Evolutionary conservation across 2,329 filamentous ascomycete genomes (phyloP), one percentile per base, ranked within the genome.

Genomic region (Lomentospora prolificans): DNA sequence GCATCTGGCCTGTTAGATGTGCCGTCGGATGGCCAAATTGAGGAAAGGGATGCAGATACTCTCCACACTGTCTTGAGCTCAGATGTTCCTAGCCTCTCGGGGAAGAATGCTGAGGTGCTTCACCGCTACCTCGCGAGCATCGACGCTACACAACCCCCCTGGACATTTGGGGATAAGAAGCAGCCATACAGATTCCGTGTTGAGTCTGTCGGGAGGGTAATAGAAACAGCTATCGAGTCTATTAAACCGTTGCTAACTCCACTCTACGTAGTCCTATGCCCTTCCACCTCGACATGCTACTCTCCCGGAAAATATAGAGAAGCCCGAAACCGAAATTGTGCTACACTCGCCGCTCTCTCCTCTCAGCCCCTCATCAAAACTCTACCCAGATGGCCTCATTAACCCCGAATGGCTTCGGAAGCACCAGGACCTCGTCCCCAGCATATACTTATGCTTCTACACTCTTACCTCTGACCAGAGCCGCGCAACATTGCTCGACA

Each of bases 321-420:
- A 70, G 3, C 71, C 77, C 55, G 68, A 71, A 36, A 67, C 74
- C 24, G 70, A 75, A 17, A 72, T 77, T 58, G 74, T 84, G n/a
- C 73, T 96, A 3, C 92, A 97, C 69, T 97, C 94, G 10, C 89
- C 91, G 1, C 84, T 96, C 61, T 97, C 94, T 2, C 94, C 92
- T 1, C 77, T 97, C 28, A 94, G 88, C 39, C 90, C 91, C 3
- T 80, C 79, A 6, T 96, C 92, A 6, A 76, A 83, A 2, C 78
- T 95, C 2, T 97, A 94, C 66, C 91, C 92, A 6, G 94, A 97
- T 70, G 94, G 92, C 3, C 75, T 96, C 57, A 83, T 96, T 67
- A 84, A 90, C 58, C 79, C 85, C 19, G 72, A 81, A 58, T 99
- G 92, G 92, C 76, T 95, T 55, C 81, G 82, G 58, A 99, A 97